Conservation (phyloP, 164 flowering plant genomes). For the Nymphaea colorata region DNA sequence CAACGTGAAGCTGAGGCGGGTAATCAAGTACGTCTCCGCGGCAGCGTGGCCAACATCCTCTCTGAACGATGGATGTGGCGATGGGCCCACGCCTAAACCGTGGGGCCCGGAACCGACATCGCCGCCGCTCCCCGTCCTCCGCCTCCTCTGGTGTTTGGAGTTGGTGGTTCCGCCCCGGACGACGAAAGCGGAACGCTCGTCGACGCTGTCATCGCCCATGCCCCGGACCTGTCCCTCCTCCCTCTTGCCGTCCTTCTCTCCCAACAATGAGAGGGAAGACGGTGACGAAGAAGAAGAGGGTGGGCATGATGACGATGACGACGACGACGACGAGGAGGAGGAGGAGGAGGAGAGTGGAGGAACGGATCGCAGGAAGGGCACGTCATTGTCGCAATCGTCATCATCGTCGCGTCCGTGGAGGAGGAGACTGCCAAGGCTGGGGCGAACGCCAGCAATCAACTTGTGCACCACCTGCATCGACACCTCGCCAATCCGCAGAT, state of each 20-base stretch:
- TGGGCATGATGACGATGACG: background rate
- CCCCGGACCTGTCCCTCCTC: no score
- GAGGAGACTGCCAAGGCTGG: background rate
- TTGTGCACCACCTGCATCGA: background rate
- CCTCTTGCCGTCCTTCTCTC: no score
- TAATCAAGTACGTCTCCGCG: slow-evolving; percentile 44
- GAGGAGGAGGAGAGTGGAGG: background rate
- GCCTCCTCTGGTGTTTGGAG: slow-evolving; percentile 25
- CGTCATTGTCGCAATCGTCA: no score
- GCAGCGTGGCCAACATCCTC: slow-evolving; percentile 53
- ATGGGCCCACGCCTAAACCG: background rate
- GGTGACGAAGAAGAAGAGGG: background rate
- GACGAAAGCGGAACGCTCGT: background rate
- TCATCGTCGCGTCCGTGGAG: background rate
- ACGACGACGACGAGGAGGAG: background rate
- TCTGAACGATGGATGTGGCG: slow-evolving; percentile 18
- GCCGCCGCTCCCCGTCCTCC: slow-evolving; percentile 29
- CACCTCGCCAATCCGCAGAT: background rate
- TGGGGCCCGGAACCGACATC: slow-evolving; percentile 9
- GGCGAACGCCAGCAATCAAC: background rate
- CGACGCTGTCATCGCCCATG: background rate
- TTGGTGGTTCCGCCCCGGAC: background rate
- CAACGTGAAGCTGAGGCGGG: slow-evolving; percentile 46
- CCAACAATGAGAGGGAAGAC: background rate
- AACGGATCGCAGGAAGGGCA: background rate